phyloP scores from a whole-genome alignment of 164 flowering plant genomes.

The Dillenia turbinata region DNA sequence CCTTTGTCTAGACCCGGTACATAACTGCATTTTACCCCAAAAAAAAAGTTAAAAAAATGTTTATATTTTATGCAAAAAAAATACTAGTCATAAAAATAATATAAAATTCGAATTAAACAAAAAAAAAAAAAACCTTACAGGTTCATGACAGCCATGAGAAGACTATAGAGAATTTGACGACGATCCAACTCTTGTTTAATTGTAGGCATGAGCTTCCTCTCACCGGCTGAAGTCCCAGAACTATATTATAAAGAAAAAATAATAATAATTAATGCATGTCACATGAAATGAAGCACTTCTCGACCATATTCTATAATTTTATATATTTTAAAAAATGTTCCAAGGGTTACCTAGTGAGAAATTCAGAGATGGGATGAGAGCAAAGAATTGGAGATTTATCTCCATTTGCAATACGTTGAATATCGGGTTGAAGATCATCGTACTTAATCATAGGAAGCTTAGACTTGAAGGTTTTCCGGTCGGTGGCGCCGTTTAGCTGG shows the following conservation, averaged over 20 bases:
- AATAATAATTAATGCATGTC: neutral
- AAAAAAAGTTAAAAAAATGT: neutral
- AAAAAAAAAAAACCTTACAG: slow-evolving; percentile 16
- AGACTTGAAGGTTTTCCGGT: slow-evolving; percentile 34
- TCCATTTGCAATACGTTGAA: slow-evolving; percentile 44
- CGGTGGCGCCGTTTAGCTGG: slow-evolving; percentile 19
- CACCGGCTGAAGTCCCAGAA: slow-evolving; percentile 47
- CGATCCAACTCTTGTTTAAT: slow-evolving; percentile 38
- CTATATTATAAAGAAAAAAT: slow-evolving; percentile 12
- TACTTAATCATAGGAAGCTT: slow-evolving; percentile 31
- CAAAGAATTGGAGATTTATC: slow-evolving; percentile 38
- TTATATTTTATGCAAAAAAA: neutral
- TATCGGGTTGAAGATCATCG: slow-evolving; percentile 38
- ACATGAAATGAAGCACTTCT: neutral
- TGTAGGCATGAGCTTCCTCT: slow-evolving; percentile 41
- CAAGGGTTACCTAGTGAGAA: slow-evolving; percentile 32
- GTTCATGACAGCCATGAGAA: slow-evolving; percentile 46
- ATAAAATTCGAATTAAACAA: neutral
- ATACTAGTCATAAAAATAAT: neutral
- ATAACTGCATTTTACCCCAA: slow-evolving; percentile 13
- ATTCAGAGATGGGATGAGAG: slow-evolving; percentile 38
- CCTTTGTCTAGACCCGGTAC: slow-evolving; percentile 44
- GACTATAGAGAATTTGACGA: slow-evolving; percentile 32
- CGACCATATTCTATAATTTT: neutral
- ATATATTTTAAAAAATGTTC: neutral